A percentile compares a stretch with the other conserved stretches of the same genome.
Conservation (phyloP, 2,329 filamentous ascomycete genomes). For the Atkinsonella texensis region DNA sequence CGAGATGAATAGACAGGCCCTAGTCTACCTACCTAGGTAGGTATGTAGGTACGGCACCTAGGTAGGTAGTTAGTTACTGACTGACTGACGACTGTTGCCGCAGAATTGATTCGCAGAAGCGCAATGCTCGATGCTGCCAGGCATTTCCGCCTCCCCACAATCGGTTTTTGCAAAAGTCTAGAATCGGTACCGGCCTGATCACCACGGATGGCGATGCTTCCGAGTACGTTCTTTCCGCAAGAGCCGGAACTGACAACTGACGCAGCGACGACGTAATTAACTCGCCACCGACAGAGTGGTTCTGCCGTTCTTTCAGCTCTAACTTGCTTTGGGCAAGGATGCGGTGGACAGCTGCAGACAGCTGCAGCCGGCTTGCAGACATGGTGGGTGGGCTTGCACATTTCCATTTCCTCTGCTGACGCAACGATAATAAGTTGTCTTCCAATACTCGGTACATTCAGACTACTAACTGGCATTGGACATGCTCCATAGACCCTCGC, state of each 20-base stretch:
- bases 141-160: too few relatives aligned
- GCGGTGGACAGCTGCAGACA: not conserved
- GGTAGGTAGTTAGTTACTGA: too few relatives aligned
- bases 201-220: not conserved
- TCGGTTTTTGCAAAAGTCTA: too few relatives aligned
- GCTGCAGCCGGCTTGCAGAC: too few relatives aligned
- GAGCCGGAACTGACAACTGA: not conserved
- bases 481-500: too few relatives aligned
- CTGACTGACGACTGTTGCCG: not conserved
- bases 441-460: too few relatives aligned
- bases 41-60: too few relatives aligned
- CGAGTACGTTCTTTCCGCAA: not conserved
- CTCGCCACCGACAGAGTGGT: slow-evolving; percentile 7
- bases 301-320: slow-evolving; percentile 1
- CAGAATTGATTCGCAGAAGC: not conserved
- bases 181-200: not conserved
- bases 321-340: not conserved
- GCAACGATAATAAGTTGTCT: too few relatives aligned
- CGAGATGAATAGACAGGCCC: not conserved
- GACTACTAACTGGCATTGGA: too few relatives aligned
- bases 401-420: too few relatives aligned
- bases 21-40: not conserved
- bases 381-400: too few relatives aligned
- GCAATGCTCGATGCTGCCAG: too few relatives aligned
- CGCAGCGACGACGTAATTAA: not conserved